These are phyloP conservation scores for Perkinsela sp. DNA, from an alignment of 208 protist genomes.

Conservation along the genomic window DNA sequence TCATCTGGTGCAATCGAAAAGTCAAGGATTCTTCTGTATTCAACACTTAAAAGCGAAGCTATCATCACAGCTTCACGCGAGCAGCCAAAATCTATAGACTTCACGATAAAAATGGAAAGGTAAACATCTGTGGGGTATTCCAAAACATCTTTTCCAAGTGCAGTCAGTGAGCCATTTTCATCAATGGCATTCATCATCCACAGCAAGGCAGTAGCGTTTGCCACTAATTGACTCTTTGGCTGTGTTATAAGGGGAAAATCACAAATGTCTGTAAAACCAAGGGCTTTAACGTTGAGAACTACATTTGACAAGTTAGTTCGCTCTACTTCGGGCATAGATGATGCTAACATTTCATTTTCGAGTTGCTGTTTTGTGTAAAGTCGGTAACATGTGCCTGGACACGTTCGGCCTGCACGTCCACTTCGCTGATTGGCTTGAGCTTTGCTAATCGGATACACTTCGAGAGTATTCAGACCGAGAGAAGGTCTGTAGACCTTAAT, in stretches of 20 bases:
- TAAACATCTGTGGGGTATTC: slow-evolving; percentile 91
- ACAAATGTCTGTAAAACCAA: slow-evolving; percentile 71
- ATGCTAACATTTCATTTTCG: slow-evolving; percentile 75
- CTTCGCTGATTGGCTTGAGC: slow-evolving; percentile 85
- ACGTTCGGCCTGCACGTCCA: slow-evolving; percentile 88
- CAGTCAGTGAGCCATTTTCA: slow-evolving; percentile 74
- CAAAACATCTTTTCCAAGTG: slow-evolving; percentile 72
- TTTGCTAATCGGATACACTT: slow-evolving; percentile 78
- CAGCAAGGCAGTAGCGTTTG: slow-evolving; percentile 60
- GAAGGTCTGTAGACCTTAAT: slow-evolving; percentile 91
- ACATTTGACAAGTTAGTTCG: slow-evolving; percentile 81
- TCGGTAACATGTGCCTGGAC: slow-evolving; percentile 70
- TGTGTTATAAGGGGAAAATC: slow-evolving; percentile 99
- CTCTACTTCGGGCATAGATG: slow-evolving; percentile 87
- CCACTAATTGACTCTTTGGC: slow-evolving; percentile 34
- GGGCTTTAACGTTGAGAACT: slow-evolving; percentile 75
- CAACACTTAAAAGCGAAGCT: slow-evolving; percentile 82
- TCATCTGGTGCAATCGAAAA: slow-evolving; percentile 53
- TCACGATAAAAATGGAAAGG: slow-evolving; percentile 81
- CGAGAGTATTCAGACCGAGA: slow-evolving; percentile 81
- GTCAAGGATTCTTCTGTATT: slow-evolving; percentile 77
- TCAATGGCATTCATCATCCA: slow-evolving; percentile 92
- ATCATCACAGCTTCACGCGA: slow-evolving; percentile 63
- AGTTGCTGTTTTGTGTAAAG: slow-evolving; percentile 86
- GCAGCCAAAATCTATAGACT: slow-evolving; percentile 34